Evolutionary conservation across 306 rosid species (phyloP).

Genomic region (Aeschynomene evenia): DNA sequence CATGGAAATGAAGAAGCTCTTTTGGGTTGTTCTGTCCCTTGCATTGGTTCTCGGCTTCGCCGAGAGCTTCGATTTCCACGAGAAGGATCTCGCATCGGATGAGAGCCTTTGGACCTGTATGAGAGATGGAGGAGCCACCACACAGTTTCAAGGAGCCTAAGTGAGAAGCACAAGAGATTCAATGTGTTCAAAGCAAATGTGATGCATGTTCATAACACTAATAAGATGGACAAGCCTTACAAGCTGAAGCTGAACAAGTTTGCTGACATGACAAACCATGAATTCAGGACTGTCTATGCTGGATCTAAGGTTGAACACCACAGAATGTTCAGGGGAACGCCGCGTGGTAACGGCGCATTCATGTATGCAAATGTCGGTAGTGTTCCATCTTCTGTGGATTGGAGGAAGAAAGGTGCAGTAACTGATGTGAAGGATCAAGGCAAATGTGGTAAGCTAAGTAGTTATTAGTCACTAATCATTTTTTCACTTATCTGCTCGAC

Average conservation of each 20-base stretch:
- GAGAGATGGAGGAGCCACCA: constrained; percentile 64
- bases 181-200: constrained; percentile 60
- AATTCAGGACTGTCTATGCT: constrained; percentile 46
- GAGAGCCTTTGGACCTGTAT: constrained; percentile 50
- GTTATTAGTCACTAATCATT: neutral
- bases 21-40: constrained; percentile 32
- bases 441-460: constrained; percentile 43
- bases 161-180: constrained; percentile 49
- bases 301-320: constrained; percentile 50
- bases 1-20: constrained; percentile 36
- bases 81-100: constrained; percentile 41
- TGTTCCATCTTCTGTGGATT: constrained; percentile 50
- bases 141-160: constrained; percentile 43
- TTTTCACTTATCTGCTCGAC: no score
- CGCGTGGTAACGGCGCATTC: constrained; percentile 34
- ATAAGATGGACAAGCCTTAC: constrained; percentile 56
- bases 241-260: constrained; percentile 58
- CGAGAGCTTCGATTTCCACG: constrained; percentile 42
- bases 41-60: constrained; percentile 37
- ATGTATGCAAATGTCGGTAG: constrained; percentile 36
- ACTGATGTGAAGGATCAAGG: constrained; percentile 49
- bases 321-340: constrained; percentile 41
- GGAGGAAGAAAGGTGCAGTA: constrained; percentile 62
- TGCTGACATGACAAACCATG: constrained; percentile 62
- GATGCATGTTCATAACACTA: constrained; percentile 51